Conservation (phyloP, 1,284 basidiomycete species). For the Pseudozyma sp. region DNA sequence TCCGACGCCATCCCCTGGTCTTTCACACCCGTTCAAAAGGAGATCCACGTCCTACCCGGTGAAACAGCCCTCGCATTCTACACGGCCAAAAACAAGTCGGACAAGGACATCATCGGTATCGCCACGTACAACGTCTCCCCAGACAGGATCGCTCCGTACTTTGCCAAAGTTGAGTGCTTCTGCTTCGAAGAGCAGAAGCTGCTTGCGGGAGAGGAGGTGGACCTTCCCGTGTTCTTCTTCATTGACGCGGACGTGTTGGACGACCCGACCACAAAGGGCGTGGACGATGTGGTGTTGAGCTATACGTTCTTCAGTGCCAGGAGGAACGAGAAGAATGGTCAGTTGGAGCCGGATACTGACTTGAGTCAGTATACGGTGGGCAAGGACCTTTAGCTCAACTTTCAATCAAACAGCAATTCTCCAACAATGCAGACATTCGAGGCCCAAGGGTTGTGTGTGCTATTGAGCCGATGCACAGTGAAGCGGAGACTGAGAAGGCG, state of each 20-base stretch:
- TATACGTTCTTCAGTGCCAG: constrained; percentile 92
- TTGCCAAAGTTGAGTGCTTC: constrained; percentile 99
- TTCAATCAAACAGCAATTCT: too few relatives aligned
- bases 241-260: constrained; percentile 96
- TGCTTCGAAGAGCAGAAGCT: constrained; percentile 99
- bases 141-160: constrained; percentile 95
- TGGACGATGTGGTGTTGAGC: constrained; percentile 91
- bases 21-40: constrained; percentile 90
- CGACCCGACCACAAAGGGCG: constrained; percentile 84
- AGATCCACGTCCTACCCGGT: constrained; percentile 89
- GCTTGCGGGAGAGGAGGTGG: constrained; percentile 93
- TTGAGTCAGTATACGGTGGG: constrained; percentile 57
- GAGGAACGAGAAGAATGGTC: constrained; percentile 68
- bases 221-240: constrained; percentile 98
- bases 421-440: too few relatives aligned
- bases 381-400: constrained; percentile 35
- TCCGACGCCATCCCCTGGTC: constrained; percentile 91
- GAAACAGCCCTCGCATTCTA: constrained; percentile 98
- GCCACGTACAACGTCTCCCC: constrained; percentile 98
- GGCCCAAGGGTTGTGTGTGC: too few relatives aligned
- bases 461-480: too few relatives aligned
- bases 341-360: constrained; percentile 67
- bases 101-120: constrained; percentile 94
- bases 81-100: constrained; percentile 86
- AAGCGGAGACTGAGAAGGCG: too few relatives aligned